Percentiles rank a stretch among this genome's conserved stretches.
Conservation (phyloP, 108 stramenopile species). For the Epithemia pelagica region DNA sequence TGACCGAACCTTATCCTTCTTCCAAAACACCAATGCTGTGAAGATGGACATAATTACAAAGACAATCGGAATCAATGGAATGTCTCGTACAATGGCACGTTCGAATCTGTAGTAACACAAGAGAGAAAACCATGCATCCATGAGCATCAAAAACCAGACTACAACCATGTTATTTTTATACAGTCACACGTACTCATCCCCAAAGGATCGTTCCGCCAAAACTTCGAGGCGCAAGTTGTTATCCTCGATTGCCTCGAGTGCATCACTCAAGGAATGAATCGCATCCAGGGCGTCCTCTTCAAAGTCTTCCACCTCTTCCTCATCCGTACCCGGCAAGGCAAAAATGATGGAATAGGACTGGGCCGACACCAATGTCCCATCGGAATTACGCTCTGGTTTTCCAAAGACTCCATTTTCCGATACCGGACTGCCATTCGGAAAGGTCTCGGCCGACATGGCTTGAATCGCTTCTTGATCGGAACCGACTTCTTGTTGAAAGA, state of each 20-base stretch:
- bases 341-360: slow-evolving; percentile 11
- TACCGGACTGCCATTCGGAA: slow-evolving; percentile 5
- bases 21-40: slow-evolving; percentile 10
- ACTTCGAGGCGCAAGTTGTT: slow-evolving; percentile 9
- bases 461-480: slow-evolving; percentile 7
- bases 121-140: too few relatives aligned
- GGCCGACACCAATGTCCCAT: slow-evolving; percentile 3
- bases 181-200: too few relatives aligned
- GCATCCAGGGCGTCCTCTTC: slow-evolving; percentile 16
- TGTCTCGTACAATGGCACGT: too few relatives aligned
- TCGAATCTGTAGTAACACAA: too few relatives aligned
- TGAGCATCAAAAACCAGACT: too few relatives aligned
- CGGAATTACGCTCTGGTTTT: neutral
- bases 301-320: slow-evolving; percentile 14
- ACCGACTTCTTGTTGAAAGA: slow-evolving; percentile 1
- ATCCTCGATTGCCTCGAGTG: neutral
- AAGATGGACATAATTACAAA: slow-evolving; percentile 18
- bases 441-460: slow-evolving; percentile 4
- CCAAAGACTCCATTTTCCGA: slow-evolving; percentile 3
- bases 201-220: slow-evolving; percentile 4
- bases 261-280: slow-evolving; percentile 5
- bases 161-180: too few relatives aligned
- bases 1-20: slow-evolving; percentile 18
- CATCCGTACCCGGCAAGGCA: slow-evolving; percentile 6
- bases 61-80: too few relatives aligned